Conservation (phyloP, 2,329 filamentous ascomycete genomes). For the Dactylonectria estremocensis region DNA sequence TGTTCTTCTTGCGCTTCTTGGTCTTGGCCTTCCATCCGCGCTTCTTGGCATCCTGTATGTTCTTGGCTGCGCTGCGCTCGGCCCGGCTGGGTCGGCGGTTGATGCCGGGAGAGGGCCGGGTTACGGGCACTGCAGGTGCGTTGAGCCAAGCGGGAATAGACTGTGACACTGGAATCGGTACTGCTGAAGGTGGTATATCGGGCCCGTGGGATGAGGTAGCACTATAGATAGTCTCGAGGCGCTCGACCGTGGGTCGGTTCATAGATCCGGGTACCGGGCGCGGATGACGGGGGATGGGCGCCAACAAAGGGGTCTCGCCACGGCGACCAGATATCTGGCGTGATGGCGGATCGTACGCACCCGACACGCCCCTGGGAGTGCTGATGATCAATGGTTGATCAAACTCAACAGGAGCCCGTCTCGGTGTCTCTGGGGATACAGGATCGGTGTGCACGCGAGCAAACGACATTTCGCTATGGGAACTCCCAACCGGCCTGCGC, state of each 20-base stretch:
- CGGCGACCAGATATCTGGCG: constrained; percentile 52
- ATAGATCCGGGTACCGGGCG: constrained; percentile 53
- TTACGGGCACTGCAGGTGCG: constrained; percentile 52
- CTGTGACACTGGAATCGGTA: constrained; percentile 35
- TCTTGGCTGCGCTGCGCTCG: constrained; percentile 73
- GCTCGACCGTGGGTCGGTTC: constrained; percentile 64
- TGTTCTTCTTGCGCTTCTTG: constrained; percentile 58
- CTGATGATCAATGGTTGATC: constrained; percentile 74
- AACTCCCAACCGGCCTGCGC: constrained; percentile 58
- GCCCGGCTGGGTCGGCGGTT: constrained; percentile 68
- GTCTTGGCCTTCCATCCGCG: constrained; percentile 67
- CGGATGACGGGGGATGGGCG: constrained; percentile 68
- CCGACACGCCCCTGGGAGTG: constrained; percentile 69
- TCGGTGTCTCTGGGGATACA: constrained; percentile 35
- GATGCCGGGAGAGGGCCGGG: constrained; percentile 60
- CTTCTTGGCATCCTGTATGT: constrained; percentile 73
- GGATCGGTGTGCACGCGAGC: constrained; percentile 39
- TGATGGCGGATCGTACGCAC: constrained; percentile 65
- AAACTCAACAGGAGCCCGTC: constrained; percentile 45
- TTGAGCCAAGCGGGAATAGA: constrained; percentile 55
- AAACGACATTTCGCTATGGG: constrained; percentile 44
- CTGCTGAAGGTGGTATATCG: constrained; percentile 24
- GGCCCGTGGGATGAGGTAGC: constrained; percentile 42
- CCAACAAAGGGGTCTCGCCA: constrained; percentile 64
- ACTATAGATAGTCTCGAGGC: constrained; percentile 70